Base-by-base conservation (phyloP, 192 early-diverging fungal species). In the Globomyces pollinis-pini region DNA sequence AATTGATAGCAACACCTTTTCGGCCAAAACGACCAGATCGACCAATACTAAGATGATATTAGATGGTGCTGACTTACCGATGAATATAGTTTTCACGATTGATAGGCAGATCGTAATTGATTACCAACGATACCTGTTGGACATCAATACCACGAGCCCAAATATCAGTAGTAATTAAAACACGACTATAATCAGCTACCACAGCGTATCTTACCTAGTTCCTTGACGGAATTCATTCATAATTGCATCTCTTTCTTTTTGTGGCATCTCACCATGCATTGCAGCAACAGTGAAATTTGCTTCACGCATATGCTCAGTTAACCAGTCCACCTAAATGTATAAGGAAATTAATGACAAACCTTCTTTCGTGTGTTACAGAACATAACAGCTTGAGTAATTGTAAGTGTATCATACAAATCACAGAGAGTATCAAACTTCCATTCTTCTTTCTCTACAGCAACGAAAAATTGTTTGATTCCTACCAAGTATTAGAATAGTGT, bases 251-350 rank as follows among this genome's bases (percentile, higher is more conserved):
- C 96, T 87, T 62, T 97, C 92, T 67, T 92, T 89, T 71, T 96
- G 94, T 31, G 91, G 87, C 96, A 99, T 99, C 53, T 99, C 96
- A 68, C 94, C 96, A 71, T 99, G 96, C 96, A 99, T 96, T 13
- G 96, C 80, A 5, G 94, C 91, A 1, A 99, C 94, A 7, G 96
- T 96, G 64, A 99, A 99, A 62, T 97, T 92, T n/a, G 88, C 86
- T 45, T 88, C 88, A 51, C 90, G 81, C 90, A 99, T 93, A 69
- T 96, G 91, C 51, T 87, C 86, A 23, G 96, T 91, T 45, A 99
- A 76, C 93, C 93, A 96, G 66, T 98, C 96, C 42, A 98, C 88
- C n/a, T n/a, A n/a, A n/a, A n/a, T n/a, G n/a, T n/a, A n/a, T n/a
- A n/a, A n/a, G n/a, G n/a, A n/a, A n/a, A n/a, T n/a, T n/a, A n/a